Base-by-base conservation (phyloP, 2,329 filamentous ascomycete species). In the Colletotrichum musicola region DNA sequence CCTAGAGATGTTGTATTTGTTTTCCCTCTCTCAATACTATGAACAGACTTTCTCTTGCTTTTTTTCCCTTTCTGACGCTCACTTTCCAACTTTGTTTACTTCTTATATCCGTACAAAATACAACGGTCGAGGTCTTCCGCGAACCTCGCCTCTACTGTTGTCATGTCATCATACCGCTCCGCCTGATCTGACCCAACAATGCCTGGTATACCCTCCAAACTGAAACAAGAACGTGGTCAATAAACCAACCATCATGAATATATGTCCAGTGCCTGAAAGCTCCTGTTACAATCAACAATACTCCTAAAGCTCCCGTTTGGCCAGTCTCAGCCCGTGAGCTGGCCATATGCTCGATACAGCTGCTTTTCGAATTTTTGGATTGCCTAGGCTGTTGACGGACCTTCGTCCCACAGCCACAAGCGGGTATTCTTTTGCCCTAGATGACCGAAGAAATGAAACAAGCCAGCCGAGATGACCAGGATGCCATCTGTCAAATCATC, bases 161-260 rank as follows among this genome's bases (percentile, higher is more conserved):
- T 69, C 66, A 53, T 69, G 30, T 61, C 56, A 66, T 69, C 66
- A 42, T 69, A 16, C 44, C 65, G 62, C 62, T 60, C 18, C 51
- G 25, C 16, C 30, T 44, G 22, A 22, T 66, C 62, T 68, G 47
- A 54, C 65, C 54, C 27, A 44, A 54, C 30, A 16, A 59, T 58
- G 55, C 65, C 62, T 69, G 66, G 66, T 69, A 69, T 69, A 50
- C 25, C 55, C 62, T 66, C 62, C 66, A 66, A 61, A 56, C 42
- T 20, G 50, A 66, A 62, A 64, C 49, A 56, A 35, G 30, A 35
- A 35, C 9, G 30, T 47, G 62, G 50, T 50, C 66, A 61, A 66
- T 25, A 51, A 62, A 49, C 56, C 66, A 55, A 22, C 30, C 40
- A 66, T 22, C 50, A 40, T 58, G 14, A 47, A 18, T 66, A 50